Evolutionary conservation across 306 rosid genomes (phyloP), one percentile per base, ranked within the genome.

Genomic region (Acmispon strigosus): DNA sequence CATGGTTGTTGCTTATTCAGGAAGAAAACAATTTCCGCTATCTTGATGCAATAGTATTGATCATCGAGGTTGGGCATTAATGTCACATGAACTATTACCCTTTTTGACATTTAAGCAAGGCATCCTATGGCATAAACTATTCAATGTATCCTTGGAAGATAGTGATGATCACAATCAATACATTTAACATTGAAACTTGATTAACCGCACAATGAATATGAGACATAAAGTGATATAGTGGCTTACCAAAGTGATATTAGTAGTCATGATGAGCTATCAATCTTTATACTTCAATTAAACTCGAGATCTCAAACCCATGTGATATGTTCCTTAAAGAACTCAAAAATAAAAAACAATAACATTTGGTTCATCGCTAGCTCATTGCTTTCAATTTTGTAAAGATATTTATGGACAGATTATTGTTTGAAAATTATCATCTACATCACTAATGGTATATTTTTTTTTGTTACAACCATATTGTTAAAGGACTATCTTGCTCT

Each of bases 11-110:
- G 77, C 67, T 78, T 70, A 20, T 53, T 8, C 8, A 45, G 34
- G 39, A 55, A 78, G 66, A 63, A 48, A 45, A 8, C 16, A 47
- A 58, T 1, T 63, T 63, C 49, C 15, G 5, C 17, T 36, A 62
- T 59, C 62, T 45, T 74, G 52, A 74, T 62, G 61, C 2, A 10
- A 49, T 63, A 57, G 63, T 47, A 69, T 42, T 69, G 66, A 55
- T 16, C 29, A 7, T 57, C 10, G 49, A 54, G 41, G 16, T 76
- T 66, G 27, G 17, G 19, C 22, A 68, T 68, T 68, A 50, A 50
- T 69, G 50, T 59, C 49, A 68, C 69, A 37, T 62, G 45, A 36
- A 32, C 37, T 32, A 2, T 27, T 27, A 27, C 37, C 24, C 34
- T 15, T 4, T 27, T 56, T 27, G 4, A 7, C 47, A 27, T 32